A percentile compares a stretch with the other conserved stretches of the same genome.
These are phyloP conservation scores for Camelina sativa DNA, from an alignment of 345 rosid species.

Conservation along the genomic window DNA sequence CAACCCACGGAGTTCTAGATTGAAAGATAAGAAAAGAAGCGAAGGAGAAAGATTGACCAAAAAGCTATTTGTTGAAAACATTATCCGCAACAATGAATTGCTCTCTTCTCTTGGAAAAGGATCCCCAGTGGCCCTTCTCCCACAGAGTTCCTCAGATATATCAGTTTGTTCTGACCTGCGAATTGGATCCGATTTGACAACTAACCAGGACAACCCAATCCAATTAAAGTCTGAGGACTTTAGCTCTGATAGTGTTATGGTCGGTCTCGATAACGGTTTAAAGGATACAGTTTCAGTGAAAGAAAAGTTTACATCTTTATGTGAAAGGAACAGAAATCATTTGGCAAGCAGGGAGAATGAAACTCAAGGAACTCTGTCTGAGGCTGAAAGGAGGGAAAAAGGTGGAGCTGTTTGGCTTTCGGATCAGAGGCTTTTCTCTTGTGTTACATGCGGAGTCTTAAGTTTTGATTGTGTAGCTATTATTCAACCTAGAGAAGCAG, in stretches of 20 bases:
- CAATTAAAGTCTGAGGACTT: slow-evolving; percentile 48
- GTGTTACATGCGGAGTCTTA: slow-evolving; percentile 90
- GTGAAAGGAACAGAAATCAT: slow-evolving; percentile 58
- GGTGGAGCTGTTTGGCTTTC: slow-evolving; percentile 61
- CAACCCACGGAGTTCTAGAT: slow-evolving; percentile 92
- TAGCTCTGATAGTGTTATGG: slow-evolving; percentile 41
- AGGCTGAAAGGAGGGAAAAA: slow-evolving; percentile 40
- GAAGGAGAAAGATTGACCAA: slow-evolving; percentile 88
- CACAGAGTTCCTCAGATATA: slow-evolving; percentile 71
- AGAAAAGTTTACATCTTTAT: slow-evolving; percentile 65
- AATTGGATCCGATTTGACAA: slow-evolving; percentile 66
- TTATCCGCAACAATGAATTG: slow-evolving; percentile 66
- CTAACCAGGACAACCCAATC: slow-evolving; percentile 46
- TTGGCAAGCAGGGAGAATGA: slow-evolving; percentile 42
- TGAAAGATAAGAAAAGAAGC: slow-evolving; percentile 84
- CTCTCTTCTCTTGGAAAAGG: slow-evolving; percentile 82
- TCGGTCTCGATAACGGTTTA: slow-evolving; percentile 11
- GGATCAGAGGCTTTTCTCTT: slow-evolving; percentile 89
- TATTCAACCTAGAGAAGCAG: slow-evolving; percentile 80
- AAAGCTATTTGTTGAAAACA: slow-evolving; percentile 73
- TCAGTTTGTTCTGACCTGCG: slow-evolving; percentile 74
- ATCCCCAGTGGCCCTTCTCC: slow-evolving; percentile 74
- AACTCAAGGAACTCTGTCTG: slow-evolving; percentile 33
- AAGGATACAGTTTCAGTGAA: slow-evolving; percentile 56
- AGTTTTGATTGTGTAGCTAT: slow-evolving; percentile 88